Conservation (phyloP, 2,329 filamentous ascomycete genomes). For the Akanthomyces dipterigenus region DNA sequence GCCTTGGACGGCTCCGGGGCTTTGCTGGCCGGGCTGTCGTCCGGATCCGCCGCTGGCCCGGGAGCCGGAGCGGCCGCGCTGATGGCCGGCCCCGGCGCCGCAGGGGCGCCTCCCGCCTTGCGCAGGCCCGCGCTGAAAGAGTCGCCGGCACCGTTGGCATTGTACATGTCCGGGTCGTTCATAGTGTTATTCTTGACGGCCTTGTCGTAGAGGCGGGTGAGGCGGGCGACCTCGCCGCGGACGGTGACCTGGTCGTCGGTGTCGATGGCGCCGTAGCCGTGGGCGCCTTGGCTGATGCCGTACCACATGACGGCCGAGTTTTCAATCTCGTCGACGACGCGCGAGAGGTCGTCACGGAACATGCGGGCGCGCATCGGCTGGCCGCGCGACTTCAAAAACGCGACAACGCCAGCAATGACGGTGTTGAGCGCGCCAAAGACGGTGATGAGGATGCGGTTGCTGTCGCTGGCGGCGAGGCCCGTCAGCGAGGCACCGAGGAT, state of each 20-base stretch:
- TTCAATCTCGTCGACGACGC: conserved; percentile 20
- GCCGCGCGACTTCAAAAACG: conserved; percentile 18
- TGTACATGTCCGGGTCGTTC: conserved; percentile 19
- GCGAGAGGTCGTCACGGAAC: conserved; percentile 19
- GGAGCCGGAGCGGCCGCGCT: neutral
- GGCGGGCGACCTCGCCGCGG: conserved; percentile 17
- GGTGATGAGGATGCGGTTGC: conserved; percentile 17
- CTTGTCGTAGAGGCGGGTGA: conserved; percentile 19
- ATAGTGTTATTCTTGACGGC: conserved; percentile 18
- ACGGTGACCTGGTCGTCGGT: conserved; percentile 19
- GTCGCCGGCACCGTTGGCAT: conserved; percentile 12
- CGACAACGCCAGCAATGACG: conserved; percentile 18
- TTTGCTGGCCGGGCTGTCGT: conserved; percentile 14
- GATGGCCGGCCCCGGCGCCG: neutral
- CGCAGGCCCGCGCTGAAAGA: conserved; percentile 14
- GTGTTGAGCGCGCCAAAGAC: conserved; percentile 19
- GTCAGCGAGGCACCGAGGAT: conserved; percentile 18
- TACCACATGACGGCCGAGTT: conserved; percentile 20
- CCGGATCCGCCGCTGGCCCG: neutral
- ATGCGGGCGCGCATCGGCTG: conserved; percentile 18
- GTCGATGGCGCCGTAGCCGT: conserved; percentile 19
- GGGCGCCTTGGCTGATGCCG: conserved; percentile 15
- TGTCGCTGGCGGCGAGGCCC: conserved; percentile 17
- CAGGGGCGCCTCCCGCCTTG: conserved; percentile 5
- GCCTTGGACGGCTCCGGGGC: conserved; percentile 11